A percentile compares a stretch with the other conserved stretches of the same genome.
These are phyloP conservation scores for Cinchona pubescens DNA, from an alignment of 257 asterid genomes.

Conservation along the genomic window DNA sequence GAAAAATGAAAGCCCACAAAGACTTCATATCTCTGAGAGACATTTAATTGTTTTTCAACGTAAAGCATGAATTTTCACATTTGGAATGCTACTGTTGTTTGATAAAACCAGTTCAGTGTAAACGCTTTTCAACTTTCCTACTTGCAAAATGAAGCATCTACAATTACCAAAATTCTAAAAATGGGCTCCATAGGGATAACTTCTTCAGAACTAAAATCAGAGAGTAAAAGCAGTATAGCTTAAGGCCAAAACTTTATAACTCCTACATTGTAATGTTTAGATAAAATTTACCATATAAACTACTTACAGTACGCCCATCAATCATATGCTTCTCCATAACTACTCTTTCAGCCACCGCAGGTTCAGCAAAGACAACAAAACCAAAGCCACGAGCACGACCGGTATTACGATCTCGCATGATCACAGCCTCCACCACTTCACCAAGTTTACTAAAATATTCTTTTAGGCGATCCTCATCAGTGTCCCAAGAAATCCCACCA, in stretches of 20 bases:
- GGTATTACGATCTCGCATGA: slow-evolving; percentile 77
- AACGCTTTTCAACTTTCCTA: background rate
- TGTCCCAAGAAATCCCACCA: slow-evolving; percentile 98
- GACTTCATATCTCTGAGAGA: slow-evolving; percentile 11
- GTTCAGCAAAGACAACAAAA: slow-evolving; percentile 66
- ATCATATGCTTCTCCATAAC: slow-evolving; percentile 75
- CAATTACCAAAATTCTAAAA: background rate
- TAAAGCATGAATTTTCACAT: background rate
- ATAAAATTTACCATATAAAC: background rate
- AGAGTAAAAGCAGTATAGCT: background rate
- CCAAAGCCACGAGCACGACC: slow-evolving; percentile 93
- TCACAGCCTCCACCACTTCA: slow-evolving; percentile 79
- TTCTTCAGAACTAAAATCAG: background rate
- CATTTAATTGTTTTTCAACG: slow-evolving; percentile 1
- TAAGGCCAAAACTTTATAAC: background rate
- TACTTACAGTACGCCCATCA: slow-evolving; percentile 72
- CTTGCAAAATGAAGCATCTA: background rate
- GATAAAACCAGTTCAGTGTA: background rate
- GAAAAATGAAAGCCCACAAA: slow-evolving; percentile 25
- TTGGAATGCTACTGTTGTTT: background rate
- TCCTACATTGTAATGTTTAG: slow-evolving; percentile 7
- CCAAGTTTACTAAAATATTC: slow-evolving; percentile 68
- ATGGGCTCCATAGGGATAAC: background rate
- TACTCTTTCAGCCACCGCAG: slow-evolving; percentile 73
- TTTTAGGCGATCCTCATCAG: slow-evolving; percentile 74